These are phyloP conservation scores for Filobasidium wieringae DNA, from an alignment of 768 basidiomycete species.

Conservation along the genomic window DNA sequence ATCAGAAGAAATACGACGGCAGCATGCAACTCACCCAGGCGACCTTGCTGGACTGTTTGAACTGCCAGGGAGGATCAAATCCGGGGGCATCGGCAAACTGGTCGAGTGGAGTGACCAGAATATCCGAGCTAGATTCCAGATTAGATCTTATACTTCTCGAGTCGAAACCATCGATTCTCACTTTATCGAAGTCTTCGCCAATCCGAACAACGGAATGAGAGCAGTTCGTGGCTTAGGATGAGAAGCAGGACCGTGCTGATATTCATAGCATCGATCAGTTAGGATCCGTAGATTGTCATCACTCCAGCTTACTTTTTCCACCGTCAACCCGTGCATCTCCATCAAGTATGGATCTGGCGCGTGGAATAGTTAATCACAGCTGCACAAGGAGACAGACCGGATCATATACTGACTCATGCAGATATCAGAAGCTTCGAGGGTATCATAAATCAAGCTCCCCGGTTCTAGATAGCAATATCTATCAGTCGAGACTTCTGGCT, in stretches of 20 bases:
- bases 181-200: slow-evolving; percentile 38
- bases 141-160: not conserved
- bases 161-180: slow-evolving; percentile 2
- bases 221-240: slow-evolving; percentile 36
- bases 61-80: slow-evolving; percentile 30
- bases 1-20: not conserved
- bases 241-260: slow-evolving; percentile 26
- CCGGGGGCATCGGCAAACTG: slow-evolving; percentile 30
- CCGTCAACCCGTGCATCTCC: slow-evolving; percentile 32
- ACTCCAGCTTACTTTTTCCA: slow-evolving; percentile 23
- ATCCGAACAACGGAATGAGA: slow-evolving; percentile 35
- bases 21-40: slow-evolving; percentile 25
- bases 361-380: not conserved
- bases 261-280: not conserved
- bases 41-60: slow-evolving; percentile 26
- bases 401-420: slow-evolving; percentile 30
- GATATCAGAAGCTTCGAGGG: slow-evolving; percentile 30
- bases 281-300: too few species aligned
- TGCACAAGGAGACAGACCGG: not conserved
- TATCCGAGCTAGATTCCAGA: slow-evolving; percentile 29
- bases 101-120: slow-evolving; percentile 36
- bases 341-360: slow-evolving; percentile 32
- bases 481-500: not conserved
- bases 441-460: slow-evolving; percentile 31
- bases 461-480: slow-evolving; percentile 7